Base-by-base conservation (phyloP, 306 rosid genomes). In the Cajanus cajan region DNA sequence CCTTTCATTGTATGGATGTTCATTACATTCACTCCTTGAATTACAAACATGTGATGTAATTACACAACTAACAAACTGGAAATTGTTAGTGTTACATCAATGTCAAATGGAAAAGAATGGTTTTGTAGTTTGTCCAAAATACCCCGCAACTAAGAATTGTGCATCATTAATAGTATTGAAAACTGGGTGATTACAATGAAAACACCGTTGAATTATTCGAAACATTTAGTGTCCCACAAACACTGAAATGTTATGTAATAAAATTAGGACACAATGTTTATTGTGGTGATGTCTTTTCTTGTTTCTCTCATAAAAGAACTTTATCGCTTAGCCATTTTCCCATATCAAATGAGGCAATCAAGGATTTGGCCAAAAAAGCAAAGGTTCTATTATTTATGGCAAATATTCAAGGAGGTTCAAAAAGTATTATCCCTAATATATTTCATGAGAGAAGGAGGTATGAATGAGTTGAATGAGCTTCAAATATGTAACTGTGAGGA, bases 391-490 rank as follows among this genome's bases (percentile, higher is more conserved):
- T 48, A 6, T 6, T 6, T 6, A 2, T 48, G 5, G 21, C 8
- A 5, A 48, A 6, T 48, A n/a, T 48, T 48, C 9, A 15, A 2
- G 54, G 54, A 48, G 10, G 21, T n/a, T 19, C 4, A 48, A 48
- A 48, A 15, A 48, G 6, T n/a, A n/a, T 48, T 2, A 6, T 48
- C 22, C 86, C 86, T 14, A 63, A 58, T 71, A 50, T 79, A 12
- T 14, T 61, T 47, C 11, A 54, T 37, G 25, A 6, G 15, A 81
- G 48, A 22, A 59, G 73, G 39, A 33, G 67, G 58, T 22, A 21
- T 74, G 75, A 21, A 51, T 16, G 61, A 84, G 34, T 22, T 79
- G 41, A 59, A 2, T n/a, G 11, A 47, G 40, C 64, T 84, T 21
- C 6, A 3, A 0, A 45, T 80, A 21, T 0, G 22, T 0, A 0